These are phyloP conservation scores for Tricholoma furcatifolium DNA, from an alignment of 768 basidiomycete genomes.

Conservation along the genomic window DNA sequence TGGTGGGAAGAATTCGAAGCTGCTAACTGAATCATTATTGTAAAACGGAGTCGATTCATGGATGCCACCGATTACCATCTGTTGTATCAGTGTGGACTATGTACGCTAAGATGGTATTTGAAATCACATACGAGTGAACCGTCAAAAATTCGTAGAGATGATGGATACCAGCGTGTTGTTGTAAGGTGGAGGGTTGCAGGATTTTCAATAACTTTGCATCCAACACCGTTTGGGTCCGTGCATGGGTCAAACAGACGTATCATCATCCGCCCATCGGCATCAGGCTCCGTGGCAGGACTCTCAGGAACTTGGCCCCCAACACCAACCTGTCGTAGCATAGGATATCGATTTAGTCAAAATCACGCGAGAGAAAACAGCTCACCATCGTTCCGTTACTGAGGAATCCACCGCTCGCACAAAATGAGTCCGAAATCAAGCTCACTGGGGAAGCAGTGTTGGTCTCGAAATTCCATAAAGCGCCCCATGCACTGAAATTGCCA, in stretches of 20 bases:
- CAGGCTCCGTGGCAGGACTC: slow-evolving; percentile 20
- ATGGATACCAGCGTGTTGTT: slow-evolving; percentile 40
- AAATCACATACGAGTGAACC: slow-evolving; percentile 25
- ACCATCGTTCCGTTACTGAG: slow-evolving; percentile 14
- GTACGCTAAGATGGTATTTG: too few relatives aligned
- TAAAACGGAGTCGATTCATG: slow-evolving; percentile 18
- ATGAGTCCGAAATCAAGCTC: slow-evolving; percentile 8
- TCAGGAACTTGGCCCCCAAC: slow-evolving; percentile 28
- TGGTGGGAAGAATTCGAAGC: slow-evolving; percentile 31
- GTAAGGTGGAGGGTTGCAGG: slow-evolving; percentile 33
- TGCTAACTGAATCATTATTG: slow-evolving; percentile 61
- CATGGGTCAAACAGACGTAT: slow-evolving; percentile 42
- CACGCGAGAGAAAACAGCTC: not conserved
- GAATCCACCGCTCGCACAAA: slow-evolving; percentile 11
- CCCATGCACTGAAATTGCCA: slow-evolving; percentile 7
- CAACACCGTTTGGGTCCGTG: slow-evolving; percentile 21
- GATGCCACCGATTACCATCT: slow-evolving; percentile 22
- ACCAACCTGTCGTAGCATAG: slow-evolving; percentile 20
- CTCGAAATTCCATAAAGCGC: slow-evolving; percentile 10
- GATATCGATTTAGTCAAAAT: not conserved
- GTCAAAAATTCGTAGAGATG: slow-evolving; percentile 32
- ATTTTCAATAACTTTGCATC: slow-evolving; percentile 38
- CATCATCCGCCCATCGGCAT: slow-evolving; percentile 31
- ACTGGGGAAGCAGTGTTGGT: slow-evolving; percentile 9
- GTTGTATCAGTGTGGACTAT: not conserved